These are phyloP conservation scores for Triangularia setosa DNA, from an alignment of 2,329 filamentous ascomycete species.

Conservation along the genomic window DNA sequence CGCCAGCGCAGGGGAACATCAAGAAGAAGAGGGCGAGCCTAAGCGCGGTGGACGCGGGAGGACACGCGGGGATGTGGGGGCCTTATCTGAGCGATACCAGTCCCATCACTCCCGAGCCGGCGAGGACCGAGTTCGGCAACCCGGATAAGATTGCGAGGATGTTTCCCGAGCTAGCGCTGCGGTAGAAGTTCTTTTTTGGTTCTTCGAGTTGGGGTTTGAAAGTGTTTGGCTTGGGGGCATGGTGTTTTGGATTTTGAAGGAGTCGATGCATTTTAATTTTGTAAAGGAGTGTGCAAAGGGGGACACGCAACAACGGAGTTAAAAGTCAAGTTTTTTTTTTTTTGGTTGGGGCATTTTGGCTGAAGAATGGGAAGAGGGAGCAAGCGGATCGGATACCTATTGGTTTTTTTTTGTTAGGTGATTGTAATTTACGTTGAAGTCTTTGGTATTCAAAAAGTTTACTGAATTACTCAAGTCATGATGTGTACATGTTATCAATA, in stretches of 20 bases:
- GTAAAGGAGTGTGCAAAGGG: too few species aligned
- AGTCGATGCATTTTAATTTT: too few species aligned
- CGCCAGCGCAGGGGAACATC: constrained; percentile 35
- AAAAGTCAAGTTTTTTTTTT: background rate
- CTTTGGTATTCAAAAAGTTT: too few species aligned
- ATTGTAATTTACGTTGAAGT: too few species aligned
- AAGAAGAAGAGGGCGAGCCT: constrained; percentile 38
- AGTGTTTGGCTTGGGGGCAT: background rate
- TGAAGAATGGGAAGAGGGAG: background rate
- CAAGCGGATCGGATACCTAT: too few species aligned
- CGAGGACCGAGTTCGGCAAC: constrained; percentile 35
- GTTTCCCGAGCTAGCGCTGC: constrained; percentile 34
- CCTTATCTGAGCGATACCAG: constrained; percentile 20
- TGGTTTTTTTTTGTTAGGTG: too few species aligned
- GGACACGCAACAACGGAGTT: background rate
- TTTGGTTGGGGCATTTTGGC: background rate
- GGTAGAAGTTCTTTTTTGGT: background rate
- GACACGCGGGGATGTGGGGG: constrained; percentile 1
- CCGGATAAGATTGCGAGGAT: constrained; percentile 37
- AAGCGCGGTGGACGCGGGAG: constrained; percentile 20
- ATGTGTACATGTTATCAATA: too few species aligned
- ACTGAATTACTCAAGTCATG: too few species aligned
- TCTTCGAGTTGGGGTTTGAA: background rate
- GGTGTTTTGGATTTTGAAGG: background rate
- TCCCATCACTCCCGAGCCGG: constrained; percentile 28